Evolutionary conservation across 768 basidiomycete genomes (phyloP), one percentile per base, ranked within the genome.

Genomic region (Coprinellus micaceus): DNA sequence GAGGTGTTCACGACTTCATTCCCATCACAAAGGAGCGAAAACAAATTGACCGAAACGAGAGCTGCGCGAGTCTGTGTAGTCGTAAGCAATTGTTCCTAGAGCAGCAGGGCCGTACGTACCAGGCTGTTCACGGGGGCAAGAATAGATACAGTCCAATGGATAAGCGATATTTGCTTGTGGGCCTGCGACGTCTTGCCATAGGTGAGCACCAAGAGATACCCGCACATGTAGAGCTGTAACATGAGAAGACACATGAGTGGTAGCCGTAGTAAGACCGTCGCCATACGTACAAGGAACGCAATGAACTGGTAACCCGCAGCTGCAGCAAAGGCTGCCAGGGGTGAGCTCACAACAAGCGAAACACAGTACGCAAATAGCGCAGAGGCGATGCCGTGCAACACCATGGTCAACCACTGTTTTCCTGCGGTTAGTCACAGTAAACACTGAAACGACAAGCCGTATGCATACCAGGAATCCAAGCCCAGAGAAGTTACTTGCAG

Each of bases 21-120:
- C 7, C 85, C 85, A 56, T 83, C 70, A 62, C 89, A 91, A 2
- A 89, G 79, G 2, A 91, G 71, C 12, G 83, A 84, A 69, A 91
- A 93, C 2, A 90, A 68, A 63, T 91, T 91, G 60, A 88, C 76
- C 0, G 89, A 88, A n/a, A 93, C 82, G 19, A 93, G 76, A 2
- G 81, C 80, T 0, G 88, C 82, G 41, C 90, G 79, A 40, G 82
- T 66, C 88, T 89, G 55, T 13, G 13, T n/a, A 33, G 6, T 33
- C 6, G 33, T 33, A 13, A 13, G 13, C 33, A 13, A 33, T 13
- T 33, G 7, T 13, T 13, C 6, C 33, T 33, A 13, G 33, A 50
- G 49, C 24, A 37, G 50, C 15, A 15, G 15, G 51, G 15, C n/a
- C n/a, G n/a, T n/a, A 78, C 86, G 60, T 67, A 89, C 87, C 47